Base-by-base conservation (phyloP, 306 rosid genomes). In the Cicer chorassanicum region DNA sequence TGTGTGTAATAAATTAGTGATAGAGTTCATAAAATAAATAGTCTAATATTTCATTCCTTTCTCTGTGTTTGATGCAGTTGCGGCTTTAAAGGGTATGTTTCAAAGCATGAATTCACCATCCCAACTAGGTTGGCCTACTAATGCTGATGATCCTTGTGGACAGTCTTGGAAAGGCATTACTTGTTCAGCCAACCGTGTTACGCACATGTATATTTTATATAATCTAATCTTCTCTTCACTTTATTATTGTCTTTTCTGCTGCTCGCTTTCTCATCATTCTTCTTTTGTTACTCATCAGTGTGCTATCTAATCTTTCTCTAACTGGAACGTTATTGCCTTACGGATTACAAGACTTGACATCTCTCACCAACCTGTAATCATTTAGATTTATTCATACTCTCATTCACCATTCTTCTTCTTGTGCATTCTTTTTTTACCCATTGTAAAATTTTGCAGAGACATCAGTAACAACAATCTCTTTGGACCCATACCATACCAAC, bases 161-260 rank as follows among this genome's bases (percentile, higher is more conserved):
- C 97, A 91, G 82, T 74, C 87, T 57, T 94, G 98, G 98, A 87
- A 82, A 82, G 98, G 98, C 62, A 82, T 91, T 72, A 85, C 78
- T 16, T 94, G 98, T 80, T 79, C 89, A 6, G 85, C 77, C 84
- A 79, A 86, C 77, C 90, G 95, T 48, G 90, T 94, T 70, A 90
- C 92, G 1, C 90, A 88, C 73, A 94, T 94, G 98, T 93, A 80
- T 21, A 21, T 19, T 18, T 19, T 50, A 78, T 48, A 53, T 44
- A 75, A 55, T 75, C 79, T 81, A 46, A 56, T 68, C 76, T 73
- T 69, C 67, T 55, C 19, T 72, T 62, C 74, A 11, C 34, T 67
- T 70, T 70, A 73, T 11, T 43, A 12, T 40, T 65, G 16, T 71
- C 44, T 55, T 50, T 24, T 24, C 34, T 54, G 11, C 18, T 21